Evolutionary conservation across 257 asterid genomes (phyloP), one percentile per base, ranked within the genome.

Genomic region (Dorcoceras hygrometricum): DNA sequence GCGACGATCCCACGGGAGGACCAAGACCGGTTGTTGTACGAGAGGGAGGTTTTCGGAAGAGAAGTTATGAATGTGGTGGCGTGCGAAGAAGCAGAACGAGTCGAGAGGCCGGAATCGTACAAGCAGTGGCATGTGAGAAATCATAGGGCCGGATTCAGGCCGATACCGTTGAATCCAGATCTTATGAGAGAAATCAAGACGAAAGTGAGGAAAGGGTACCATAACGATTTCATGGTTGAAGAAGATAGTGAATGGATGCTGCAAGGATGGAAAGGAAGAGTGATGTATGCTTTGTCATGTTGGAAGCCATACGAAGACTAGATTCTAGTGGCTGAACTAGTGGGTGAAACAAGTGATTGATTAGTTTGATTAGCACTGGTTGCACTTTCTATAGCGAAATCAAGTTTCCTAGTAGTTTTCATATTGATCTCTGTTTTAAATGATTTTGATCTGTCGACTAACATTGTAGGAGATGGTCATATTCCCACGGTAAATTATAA

Each of bases 191-290:
- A 46, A 60, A 76, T 76, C 5, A 77, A 62, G 31, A 23, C 75
- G 16, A 74, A 76, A 59, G 79, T 77, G 23, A 65, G 73, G 55
- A 19, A 62, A 23, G 55, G 59, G 9, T 83, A 80, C 39, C 81
- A 77, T 23, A 83, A 75, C 43, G 88, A 82, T 48, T 82, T 82
- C 8, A 77, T 82, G 57, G 73, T 82, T n/a, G 85, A 80, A 64
- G 78, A 70, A 70, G 85, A 77, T 54, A 75, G 85, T 6, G 76
- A 69, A 8, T 83, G 88, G 88, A 25, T 83, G 74, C 68, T 83
- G 78, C 81, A 77, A 56, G 88, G 88, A 16, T 83, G 88, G 88
- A 83, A 83, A 59, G 88, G 88, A 0, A 73, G 83, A 0, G 73
- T 80, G 16, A 59, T 72, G 1, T 79, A 77, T 59, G 84, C 79